These are phyloP conservation scores for Hortiboletus campestris DNA, from an alignment of 768 basidiomycete genomes.

Conservation along the genomic window DNA sequence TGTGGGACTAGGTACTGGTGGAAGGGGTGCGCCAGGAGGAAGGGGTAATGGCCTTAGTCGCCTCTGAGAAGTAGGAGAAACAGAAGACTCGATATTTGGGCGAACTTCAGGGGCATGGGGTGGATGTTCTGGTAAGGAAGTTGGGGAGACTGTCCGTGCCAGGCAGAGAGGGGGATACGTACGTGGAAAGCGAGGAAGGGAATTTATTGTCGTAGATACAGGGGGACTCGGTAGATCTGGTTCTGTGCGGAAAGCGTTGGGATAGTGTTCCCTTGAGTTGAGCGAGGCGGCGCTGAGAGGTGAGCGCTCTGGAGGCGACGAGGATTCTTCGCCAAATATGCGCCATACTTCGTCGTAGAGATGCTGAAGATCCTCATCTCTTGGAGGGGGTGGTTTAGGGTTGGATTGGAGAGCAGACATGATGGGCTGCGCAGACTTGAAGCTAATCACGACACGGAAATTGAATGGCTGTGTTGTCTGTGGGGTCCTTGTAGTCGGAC, in stretches of 20 bases:
- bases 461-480: background rate
- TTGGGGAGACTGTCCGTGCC: background rate
- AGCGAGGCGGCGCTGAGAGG: conserved; percentile 15
- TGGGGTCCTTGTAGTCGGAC: background rate
- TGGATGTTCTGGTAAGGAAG: conserved; percentile 10
- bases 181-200: conserved; percentile 26
- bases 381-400: conserved; percentile 41
- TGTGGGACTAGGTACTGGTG: conserved; percentile 11
- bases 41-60: conserved; percentile 29
- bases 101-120: conserved; percentile 19
- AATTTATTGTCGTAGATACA: conserved; percentile 9
- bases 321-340: conserved; percentile 53
- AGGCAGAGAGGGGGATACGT: conserved; percentile 2
- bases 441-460: conserved; percentile 1
- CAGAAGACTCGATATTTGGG: conserved; percentile 19
- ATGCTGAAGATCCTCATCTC: conserved; percentile 69
- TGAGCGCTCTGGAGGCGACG: conserved; percentile 32
- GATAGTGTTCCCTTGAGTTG: conserved; percentile 19
- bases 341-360: conserved; percentile 77
- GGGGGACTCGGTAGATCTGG: conserved; percentile 12
- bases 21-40: conserved; percentile 21
- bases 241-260: conserved; percentile 22
- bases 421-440: background rate
- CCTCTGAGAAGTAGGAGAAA: conserved; percentile 31
- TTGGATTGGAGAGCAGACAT: conserved; percentile 39